These are phyloP conservation scores for Paxillus involutus DNA, from an alignment of 768 basidiomycete genomes.

Conservation along the genomic window DNA sequence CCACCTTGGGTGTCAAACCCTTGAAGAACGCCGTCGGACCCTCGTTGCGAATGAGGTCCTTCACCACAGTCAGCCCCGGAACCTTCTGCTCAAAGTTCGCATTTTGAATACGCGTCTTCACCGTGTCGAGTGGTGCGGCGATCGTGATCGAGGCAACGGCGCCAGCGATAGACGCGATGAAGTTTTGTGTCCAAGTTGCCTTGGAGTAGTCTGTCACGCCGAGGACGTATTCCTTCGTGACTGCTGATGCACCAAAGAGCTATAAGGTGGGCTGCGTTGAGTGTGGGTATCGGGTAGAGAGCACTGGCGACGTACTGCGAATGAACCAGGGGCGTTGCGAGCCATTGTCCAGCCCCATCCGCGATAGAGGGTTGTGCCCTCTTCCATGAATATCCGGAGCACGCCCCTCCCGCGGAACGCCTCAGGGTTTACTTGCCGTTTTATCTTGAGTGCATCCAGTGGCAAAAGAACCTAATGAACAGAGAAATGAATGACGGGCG, in stretches of 20 bases:
- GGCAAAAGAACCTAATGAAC: slow-evolving; percentile 78
- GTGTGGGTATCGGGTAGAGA: not conserved
- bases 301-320: slow-evolving; percentile 64
- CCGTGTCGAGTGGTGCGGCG: slow-evolving; percentile 91
- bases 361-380: slow-evolving; percentile 89
- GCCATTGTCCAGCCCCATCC: slow-evolving; percentile 99
- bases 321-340: slow-evolving; percentile 92
- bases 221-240: slow-evolving; percentile 91
- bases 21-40: slow-evolving; percentile 89
- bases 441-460: slow-evolving; percentile 96
- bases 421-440: slow-evolving; percentile 97
- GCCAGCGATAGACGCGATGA: slow-evolving; percentile 91
- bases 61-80: slow-evolving; percentile 75
- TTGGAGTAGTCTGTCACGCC: slow-evolving; percentile 86
- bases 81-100: slow-evolving; percentile 93
- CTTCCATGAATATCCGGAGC: slow-evolving; percentile 86
- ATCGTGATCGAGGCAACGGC: slow-evolving; percentile 95
- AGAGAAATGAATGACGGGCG: not conserved
- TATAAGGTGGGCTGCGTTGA: slow-evolving; percentile 29
- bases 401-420: slow-evolving; percentile 95
- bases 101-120: slow-evolving; percentile 98
- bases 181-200: slow-evolving; percentile 98
- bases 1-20: slow-evolving; percentile 93
- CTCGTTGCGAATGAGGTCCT: slow-evolving; percentile 85
- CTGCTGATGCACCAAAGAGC: slow-evolving; percentile 97